Base-by-base conservation (phyloP, 768 basidiomycete species). In the Gymnopilus dilepis region DNA sequence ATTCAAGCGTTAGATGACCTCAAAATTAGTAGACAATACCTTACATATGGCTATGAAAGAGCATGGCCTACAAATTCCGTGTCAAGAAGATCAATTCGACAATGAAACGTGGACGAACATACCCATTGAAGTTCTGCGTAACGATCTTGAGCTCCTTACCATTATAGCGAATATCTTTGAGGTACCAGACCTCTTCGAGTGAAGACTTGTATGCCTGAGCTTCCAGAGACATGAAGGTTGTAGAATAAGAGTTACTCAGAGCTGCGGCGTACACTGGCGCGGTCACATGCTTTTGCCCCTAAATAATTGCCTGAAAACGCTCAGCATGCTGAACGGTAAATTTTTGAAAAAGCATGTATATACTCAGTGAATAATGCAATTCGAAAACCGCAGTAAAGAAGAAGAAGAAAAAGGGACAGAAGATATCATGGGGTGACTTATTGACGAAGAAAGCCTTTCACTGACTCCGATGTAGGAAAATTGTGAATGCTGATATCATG, bases 11-110 rank as follows among this genome's bases (percentile, higher is more conserved):
- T 21, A 22, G 51, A 26, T 56, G 37, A 48, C 21, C 48, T n/a
- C 34, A 6, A 19, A 2, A 19, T 28, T 5, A 4, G 31, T 5
- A 22, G 17, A 26, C 47, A 38, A 37, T 40, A 30, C 41, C 84
- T 67, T 69, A 92, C 92, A 95, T 60, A 95, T 91, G 26, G 94
- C 94, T 67, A 96, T 93, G 65, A 96, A 91, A 0, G 92, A 94
- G 70, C 94, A 96, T 8, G 94, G 94, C 8, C 94, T 95, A 70
- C 28, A 63, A 21, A 33, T 37, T 26, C 30, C 33, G 60, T 41
- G 62, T 58, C 42, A 50, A 58, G 56, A 24, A 40, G 34, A 13
- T 2, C 24, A 12, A 17, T 7, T 33, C n/a, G 24, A 26, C 17
- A 34, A 51, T 50, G 52, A 45, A 54, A 58, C 30, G 22, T 58